Base-by-base conservation (phyloP, 495 filamentous ascomycete species). In the Penicillium samsonianum region DNA sequence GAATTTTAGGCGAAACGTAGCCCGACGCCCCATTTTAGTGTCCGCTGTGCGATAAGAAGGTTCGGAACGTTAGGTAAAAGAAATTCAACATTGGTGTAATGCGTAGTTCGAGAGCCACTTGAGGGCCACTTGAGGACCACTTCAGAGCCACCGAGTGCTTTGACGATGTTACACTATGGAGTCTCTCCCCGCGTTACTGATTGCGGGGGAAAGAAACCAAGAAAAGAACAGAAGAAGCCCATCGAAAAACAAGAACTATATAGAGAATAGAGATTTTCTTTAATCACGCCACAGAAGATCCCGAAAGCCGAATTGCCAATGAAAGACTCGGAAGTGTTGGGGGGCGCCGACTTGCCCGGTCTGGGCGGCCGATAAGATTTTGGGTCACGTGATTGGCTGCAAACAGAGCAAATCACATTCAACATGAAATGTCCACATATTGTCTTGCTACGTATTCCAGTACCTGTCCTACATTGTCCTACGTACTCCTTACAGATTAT, bases 21-120 rank as follows among this genome's bases (percentile, higher is more conserved):
- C 35, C 44, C 38, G 50, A 30, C 37, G 43, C 59, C 54, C 59
- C 49, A 40, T 4, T 43, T 20, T 6, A 19, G n/a, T 50, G 25
- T 23, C 35, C 33, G 58, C 23, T 28, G 12, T 26, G 25, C 22
- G 65, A 68, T 68, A 65, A 68, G 60, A 68, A 61, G 51, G 63
- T 63, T 59, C 30, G 55, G 23, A 6, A n/a, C 22, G 37, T 68
- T 68, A 68, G 42, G 65, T 68, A 68, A 68, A 61, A 68, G 60
- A 68, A 65, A 67, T 62, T 46, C 14, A 30, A 55, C 46, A 50
- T 53, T 43, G 28, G 37, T 57, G 53, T 53, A 50, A 31, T 33
- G 51, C 19, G 23, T 41, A 20, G 22, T 16, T 4, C 6, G 12
- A 43, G 40, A 20, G 26, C 16, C 14, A 11, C 28, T 19, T 20